Percentiles rank a stretch among this genome's conserved stretches.
phyloP scores from a whole-genome alignment of 2,329 filamentous ascomycete species.

The Phoma sp. region DNA sequence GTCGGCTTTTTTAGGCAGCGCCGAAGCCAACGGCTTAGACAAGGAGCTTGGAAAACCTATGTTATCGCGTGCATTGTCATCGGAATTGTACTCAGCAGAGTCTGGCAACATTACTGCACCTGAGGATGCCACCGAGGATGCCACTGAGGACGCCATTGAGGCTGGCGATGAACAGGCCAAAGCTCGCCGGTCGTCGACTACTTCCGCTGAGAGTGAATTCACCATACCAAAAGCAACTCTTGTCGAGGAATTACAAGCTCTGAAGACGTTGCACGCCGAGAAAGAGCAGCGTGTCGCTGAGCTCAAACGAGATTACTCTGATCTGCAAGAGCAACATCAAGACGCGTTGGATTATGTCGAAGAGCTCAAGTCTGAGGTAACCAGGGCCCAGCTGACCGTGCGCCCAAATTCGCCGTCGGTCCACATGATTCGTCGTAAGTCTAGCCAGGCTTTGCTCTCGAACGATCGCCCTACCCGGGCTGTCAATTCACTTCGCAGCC shows the following conservation, averaged over 20 bases:
- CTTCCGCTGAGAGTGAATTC: conserved; percentile 28
- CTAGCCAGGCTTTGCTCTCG: conserved; percentile 84
- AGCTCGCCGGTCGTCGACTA: conserved; percentile 39
- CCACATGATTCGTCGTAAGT: conserved; percentile 90
- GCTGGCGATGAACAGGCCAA: conserved; percentile 70
- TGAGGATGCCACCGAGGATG: conserved; percentile 58
- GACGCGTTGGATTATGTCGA: conserved; percentile 86
- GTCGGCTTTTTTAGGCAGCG: conserved; percentile 84
- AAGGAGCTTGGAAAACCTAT: conserved; percentile 72
- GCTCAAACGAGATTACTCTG: conserved; percentile 79
- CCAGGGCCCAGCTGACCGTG: conserved; percentile 70
- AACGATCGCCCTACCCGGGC: conserved; percentile 92
- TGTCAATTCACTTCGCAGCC: conserved; percentile 85
- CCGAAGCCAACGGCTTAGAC: conserved; percentile 72
- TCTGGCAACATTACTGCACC: conserved; percentile 56
- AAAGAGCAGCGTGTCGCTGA: conserved; percentile 78
- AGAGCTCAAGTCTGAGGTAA: conserved; percentile 85
- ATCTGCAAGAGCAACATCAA: conserved; percentile 82
- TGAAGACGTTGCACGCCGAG: conserved; percentile 75
- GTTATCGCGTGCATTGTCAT: conserved; percentile 90
- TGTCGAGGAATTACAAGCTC: conserved; percentile 70
- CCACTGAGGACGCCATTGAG: conserved; percentile 69
- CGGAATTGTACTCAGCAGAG: conserved; percentile 88
- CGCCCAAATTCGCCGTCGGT: conserved; percentile 70
- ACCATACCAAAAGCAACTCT: conserved; percentile 22